Percentiles rank a stretch among this genome's conserved stretches.
phyloP scores from a whole-genome alignment of 2,329 filamentous ascomycete genomes.

The Cyanodermella asteris region DNA sequence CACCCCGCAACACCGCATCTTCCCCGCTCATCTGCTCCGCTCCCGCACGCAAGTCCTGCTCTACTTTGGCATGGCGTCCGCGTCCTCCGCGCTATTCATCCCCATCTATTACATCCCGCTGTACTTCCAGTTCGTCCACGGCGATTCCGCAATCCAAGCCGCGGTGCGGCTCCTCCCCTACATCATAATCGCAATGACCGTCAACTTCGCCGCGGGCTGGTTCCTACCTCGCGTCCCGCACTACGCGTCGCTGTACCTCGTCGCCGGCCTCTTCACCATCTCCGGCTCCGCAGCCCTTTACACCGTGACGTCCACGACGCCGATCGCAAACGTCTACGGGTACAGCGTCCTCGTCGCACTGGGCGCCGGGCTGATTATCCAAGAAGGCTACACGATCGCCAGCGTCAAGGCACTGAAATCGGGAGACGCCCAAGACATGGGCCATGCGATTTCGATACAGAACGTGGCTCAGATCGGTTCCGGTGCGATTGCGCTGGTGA shows the following conservation, averaged over 20 bases:
- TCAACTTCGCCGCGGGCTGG: conserved; percentile 8
- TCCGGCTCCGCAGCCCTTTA: conserved; percentile 8
- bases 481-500: conserved; percentile 17
- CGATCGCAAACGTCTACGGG: conserved; percentile 9
- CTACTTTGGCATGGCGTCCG: conserved; percentile 19
- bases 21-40: conserved; percentile 26
- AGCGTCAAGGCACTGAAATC: conserved; percentile 19
- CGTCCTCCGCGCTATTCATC: conserved; percentile 15
- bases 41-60: conserved; percentile 19
- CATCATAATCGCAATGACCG: conserved; percentile 10
- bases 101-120: conserved; percentile 32
- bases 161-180: conserved; percentile 15
- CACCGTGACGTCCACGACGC: conserved; percentile 5
- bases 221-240: conserved; percentile 10
- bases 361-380: conserved; percentile 17
- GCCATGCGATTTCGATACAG: conserved; percentile 19
- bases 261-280: conserved; percentile 9
- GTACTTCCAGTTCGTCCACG: conserved; percentile 30
- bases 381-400: conserved; percentile 18
- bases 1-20: conserved; percentile 20
- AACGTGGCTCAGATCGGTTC: conserved; percentile 17
- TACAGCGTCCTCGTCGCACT: conserved; percentile 18
- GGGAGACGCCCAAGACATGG: conserved; percentile 11
- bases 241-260: conserved; percentile 12
- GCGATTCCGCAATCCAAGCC: conserved; percentile 15